Evolutionary conservation across 1,284 basidiomycete species (phyloP), one percentile per base, ranked within the genome.

Genomic region (Cutaneotrichosporon cavernicola): DNA sequence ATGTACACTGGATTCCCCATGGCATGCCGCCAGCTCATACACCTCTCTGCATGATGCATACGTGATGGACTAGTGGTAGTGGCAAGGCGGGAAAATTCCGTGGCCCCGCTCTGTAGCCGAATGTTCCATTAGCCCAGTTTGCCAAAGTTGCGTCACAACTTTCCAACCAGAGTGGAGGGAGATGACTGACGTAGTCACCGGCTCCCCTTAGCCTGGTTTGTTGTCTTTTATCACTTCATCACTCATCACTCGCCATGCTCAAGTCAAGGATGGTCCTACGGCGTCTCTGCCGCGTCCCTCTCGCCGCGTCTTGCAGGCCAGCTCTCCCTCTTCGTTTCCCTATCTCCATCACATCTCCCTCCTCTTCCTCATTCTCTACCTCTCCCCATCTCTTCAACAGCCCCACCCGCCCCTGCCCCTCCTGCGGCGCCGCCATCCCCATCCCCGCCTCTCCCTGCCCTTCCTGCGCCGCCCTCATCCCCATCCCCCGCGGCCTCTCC

Each of bases 401-500:
- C 16, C 50, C 51, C 26, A 67, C 72, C 21, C 69, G 72, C 22
- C 34, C 70, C 9, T 79, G 76, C 56, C 73, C 77, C 5, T 59
- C 58, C 9, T 79, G 79, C 66, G 55, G 51, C 14, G 56, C 66
- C 4, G 59, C 68, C 18, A 62, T 76, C 50, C 70, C 75, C 4
- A 60, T 73, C 32, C 56, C 76, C 22, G 62, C 71, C 22, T 76
- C 79, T 6, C 79, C 79, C 4, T 80, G 79, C 60, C 74, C 77
- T 4, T 51, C 49, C 11, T 80, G 79, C 65, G 66, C 69, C 6
- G 63, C 53, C 4, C 68, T 79, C 22, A 59, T 78, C 7, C 69
- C 72, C n/a, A 66, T 80, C 32, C 78, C 79, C 14, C 66, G 64
- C 8, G 69, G 64, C 21, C 65, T 79, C 9, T 76, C 76, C 2